Percentiles rank a stretch among this genome's conserved stretches.
Evolutionary conservation across 2,329 filamentous ascomycete species (phyloP).

Genomic region (Neofusicoccum cordaticola): DNA sequence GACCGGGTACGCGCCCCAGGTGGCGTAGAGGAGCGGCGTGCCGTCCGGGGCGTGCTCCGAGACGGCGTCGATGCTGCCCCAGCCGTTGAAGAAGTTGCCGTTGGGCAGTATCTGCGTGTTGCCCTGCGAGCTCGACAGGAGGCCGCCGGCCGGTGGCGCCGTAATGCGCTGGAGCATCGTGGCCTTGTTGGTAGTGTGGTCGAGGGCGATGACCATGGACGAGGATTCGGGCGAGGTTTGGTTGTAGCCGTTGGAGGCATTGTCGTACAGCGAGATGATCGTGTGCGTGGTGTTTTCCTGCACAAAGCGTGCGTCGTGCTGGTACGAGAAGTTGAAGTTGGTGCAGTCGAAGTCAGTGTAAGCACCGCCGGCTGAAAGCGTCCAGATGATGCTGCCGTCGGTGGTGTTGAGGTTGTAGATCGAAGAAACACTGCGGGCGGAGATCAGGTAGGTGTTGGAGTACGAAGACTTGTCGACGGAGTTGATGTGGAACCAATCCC

Average conservation of each 20-base stretch:
- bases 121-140: constrained; percentile 52
- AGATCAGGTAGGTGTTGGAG: constrained; percentile 54
- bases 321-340: constrained; percentile 50
- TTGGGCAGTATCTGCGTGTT: constrained; percentile 54
- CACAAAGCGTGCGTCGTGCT: constrained; percentile 53
- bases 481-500: constrained; percentile 58
- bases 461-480: constrained; percentile 50
- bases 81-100: constrained; percentile 55
- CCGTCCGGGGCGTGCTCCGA: constrained; percentile 48
- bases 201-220: constrained; percentile 6
- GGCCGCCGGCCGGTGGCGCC: constrained; percentile 25
- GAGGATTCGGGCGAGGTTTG: constrained; percentile 29
- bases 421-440: constrained; percentile 49
- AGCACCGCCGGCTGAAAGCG: constrained; percentile 32
- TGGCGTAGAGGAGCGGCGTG: constrained; percentile 51
- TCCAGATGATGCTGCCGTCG: constrained; percentile 53
- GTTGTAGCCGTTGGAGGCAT: constrained; percentile 50
- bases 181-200: constrained; percentile 1
- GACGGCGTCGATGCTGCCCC: constrained; percentile 48
- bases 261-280: constrained; percentile 54
- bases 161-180: constrained; percentile 19
- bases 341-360: constrained; percentile 27
- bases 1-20: constrained; percentile 40
- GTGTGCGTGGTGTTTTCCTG: constrained; percentile 47
- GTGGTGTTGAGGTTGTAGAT: constrained; percentile 48